These are phyloP conservation scores for Xylariaceae sp. DNA, from an alignment of 2,329 filamentous ascomycete species.

Conservation along the genomic window DNA sequence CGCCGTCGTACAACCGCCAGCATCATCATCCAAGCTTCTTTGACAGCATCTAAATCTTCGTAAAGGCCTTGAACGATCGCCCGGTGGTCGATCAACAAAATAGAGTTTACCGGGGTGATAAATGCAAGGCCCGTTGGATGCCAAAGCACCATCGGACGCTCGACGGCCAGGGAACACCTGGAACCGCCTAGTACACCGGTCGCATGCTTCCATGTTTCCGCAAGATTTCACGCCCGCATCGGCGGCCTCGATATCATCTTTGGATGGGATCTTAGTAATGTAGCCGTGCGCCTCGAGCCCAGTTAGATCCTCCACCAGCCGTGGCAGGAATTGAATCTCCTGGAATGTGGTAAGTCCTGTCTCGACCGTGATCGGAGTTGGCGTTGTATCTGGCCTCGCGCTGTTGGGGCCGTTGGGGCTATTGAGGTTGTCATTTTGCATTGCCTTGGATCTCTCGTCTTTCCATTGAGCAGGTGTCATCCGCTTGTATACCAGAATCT, in stretches of 20 bases:
- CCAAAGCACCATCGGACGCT: constrained; percentile 66
- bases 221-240: constrained; percentile 59
- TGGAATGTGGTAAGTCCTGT: constrained; percentile 64
- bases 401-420: constrained; percentile 23
- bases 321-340: constrained; percentile 60
- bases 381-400: constrained; percentile 34
- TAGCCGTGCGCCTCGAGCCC: constrained; percentile 68
- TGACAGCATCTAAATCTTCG: constrained; percentile 75
- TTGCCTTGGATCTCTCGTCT: constrained; percentile 43
- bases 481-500: constrained; percentile 68
- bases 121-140: constrained; percentile 70
- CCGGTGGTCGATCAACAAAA: constrained; percentile 50
- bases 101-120: constrained; percentile 74
- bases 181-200: constrained; percentile 79
- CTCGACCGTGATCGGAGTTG: constrained; percentile 47
- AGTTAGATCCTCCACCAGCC: constrained; percentile 58
- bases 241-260: constrained; percentile 61
- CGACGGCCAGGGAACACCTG: constrained; percentile 86
- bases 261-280: constrained; percentile 60
- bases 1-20: constrained; percentile 64
- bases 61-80: constrained; percentile 51
- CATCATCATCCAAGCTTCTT: constrained; percentile 58
- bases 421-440: constrained; percentile 32
- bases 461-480: constrained; percentile 71
- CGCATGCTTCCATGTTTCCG: constrained; percentile 79